Percentiles rank a stretch among this genome's conserved stretches.
Conservation (phyloP, 805 yeast species). For the Candida hispaniensis region DNA sequence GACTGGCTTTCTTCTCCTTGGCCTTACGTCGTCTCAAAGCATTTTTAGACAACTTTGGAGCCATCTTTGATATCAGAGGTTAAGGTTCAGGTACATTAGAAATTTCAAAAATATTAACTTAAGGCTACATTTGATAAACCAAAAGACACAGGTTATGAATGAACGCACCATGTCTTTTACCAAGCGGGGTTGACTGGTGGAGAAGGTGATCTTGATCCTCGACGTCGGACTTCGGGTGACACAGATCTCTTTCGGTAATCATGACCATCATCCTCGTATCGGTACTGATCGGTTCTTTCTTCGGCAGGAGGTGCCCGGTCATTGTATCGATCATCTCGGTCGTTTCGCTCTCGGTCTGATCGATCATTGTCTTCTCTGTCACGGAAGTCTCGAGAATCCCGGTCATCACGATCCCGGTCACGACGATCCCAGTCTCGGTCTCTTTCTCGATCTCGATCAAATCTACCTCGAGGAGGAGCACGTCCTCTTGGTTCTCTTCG, state of each 20-base stretch:
- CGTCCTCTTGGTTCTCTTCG: too few species aligned
- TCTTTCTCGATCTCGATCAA: conserved; percentile 22
- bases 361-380: conserved; percentile 26
- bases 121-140: too few species aligned
- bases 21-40: conserved; percentile 35
- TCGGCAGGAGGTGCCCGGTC: conserved; percentile 34
- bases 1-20: too few species aligned
- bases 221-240: conserved; percentile 16
- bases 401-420: conserved; percentile 35
- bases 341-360: conserved; percentile 29
- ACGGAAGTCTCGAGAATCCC: conserved; percentile 40
- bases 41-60: conserved; percentile 30
- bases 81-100: not conserved
- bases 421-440: conserved; percentile 39
- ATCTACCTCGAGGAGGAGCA: too few species aligned
- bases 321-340: conserved; percentile 32
- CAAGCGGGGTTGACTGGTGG: too few species aligned
- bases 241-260: conserved; percentile 20
- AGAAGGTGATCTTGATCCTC: conserved; percentile 17
- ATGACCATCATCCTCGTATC: conserved; percentile 16
- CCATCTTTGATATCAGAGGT: conserved; percentile 21
- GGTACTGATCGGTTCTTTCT: conserved; percentile 18
- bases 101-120: not conserved
- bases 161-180: too few species aligned
- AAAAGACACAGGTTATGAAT: too few species aligned